phyloP scores from a whole-genome alignment of 208 protist species.

The Pavlovales sp. region DNA sequence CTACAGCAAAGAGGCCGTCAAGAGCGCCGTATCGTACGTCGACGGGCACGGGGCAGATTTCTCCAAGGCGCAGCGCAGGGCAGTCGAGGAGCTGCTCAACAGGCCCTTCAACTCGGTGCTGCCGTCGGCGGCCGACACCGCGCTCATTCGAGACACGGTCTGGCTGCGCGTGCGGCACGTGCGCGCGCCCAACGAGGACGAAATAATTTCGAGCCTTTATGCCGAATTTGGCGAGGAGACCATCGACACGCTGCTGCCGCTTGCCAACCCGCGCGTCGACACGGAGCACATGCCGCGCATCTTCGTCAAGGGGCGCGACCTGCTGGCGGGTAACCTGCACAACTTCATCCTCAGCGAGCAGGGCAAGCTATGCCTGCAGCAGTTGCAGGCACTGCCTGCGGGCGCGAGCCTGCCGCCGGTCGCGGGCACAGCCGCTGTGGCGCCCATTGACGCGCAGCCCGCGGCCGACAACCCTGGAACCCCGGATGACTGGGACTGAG shows the following conservation, averaged over 20 bases:
- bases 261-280: not conserved
- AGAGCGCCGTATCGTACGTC: not conserved
- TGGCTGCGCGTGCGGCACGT: not conserved
- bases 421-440: no score
- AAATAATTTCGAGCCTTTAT: not conserved
- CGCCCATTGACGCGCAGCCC: no score
- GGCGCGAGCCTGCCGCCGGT: no score
- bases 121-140: not conserved
- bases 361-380: not conserved
- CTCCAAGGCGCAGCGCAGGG: not conserved
- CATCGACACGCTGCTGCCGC: not conserved
- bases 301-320: not conserved
- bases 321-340: not conserved
- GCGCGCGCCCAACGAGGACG: not conserved
- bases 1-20: not conserved
- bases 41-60: not conserved
- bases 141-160: not conserved
- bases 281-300: not conserved
- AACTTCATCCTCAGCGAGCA: not conserved
- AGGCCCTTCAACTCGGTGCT: not conserved
- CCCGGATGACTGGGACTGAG: no score
- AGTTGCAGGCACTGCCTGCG: not conserved
- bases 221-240: not conserved
- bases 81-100: not conserved
- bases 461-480: no score